Conservation (phyloP, 2,329 filamentous ascomycete species). For the Podosphaera fusca region DNA sequence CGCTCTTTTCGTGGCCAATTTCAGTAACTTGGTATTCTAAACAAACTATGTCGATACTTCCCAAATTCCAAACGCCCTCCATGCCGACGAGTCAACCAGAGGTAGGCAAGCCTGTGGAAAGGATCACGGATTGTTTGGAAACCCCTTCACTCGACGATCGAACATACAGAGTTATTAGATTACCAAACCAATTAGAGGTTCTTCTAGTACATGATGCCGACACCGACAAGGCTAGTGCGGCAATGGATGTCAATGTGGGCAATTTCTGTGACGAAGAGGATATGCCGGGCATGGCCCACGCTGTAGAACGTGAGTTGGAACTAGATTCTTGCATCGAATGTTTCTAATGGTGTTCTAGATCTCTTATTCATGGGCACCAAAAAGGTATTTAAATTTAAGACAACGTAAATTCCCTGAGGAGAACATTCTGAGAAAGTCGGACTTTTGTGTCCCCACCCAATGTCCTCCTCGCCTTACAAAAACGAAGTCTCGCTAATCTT, state of each 20-base stretch:
- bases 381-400: conserved; percentile 31
- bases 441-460: background rate
- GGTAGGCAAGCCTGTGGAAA: conserved; percentile 10
- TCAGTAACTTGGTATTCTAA: background rate
- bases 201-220: conserved; percentile 82
- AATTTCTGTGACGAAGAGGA: conserved; percentile 81
- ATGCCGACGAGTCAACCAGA: background rate
- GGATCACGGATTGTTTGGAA: conserved; percentile 49
- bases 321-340: background rate
- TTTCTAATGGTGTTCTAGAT: conserved; percentile 15
- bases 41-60: background rate
- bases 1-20: background rate
- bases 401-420: background rate
- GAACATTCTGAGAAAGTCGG: background rate
- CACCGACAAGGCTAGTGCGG: conserved; percentile 90
- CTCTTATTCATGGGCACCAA: conserved; percentile 95
- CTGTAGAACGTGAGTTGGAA: conserved; percentile 15
- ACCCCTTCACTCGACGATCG: conserved; percentile 70
- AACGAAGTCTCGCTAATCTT: conserved; percentile 4
- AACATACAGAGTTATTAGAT: conserved; percentile 63
- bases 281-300: conserved; percentile 88
- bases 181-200: conserved; percentile 78
- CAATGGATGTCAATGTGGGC: conserved; percentile 86
- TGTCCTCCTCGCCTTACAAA: background rate
- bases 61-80: background rate